Percentiles rank a stretch among this genome's conserved stretches.
Evolutionary conservation across 2,329 filamentous ascomycete genomes (phyloP).

Genomic region (Diaporthe sp.): DNA sequence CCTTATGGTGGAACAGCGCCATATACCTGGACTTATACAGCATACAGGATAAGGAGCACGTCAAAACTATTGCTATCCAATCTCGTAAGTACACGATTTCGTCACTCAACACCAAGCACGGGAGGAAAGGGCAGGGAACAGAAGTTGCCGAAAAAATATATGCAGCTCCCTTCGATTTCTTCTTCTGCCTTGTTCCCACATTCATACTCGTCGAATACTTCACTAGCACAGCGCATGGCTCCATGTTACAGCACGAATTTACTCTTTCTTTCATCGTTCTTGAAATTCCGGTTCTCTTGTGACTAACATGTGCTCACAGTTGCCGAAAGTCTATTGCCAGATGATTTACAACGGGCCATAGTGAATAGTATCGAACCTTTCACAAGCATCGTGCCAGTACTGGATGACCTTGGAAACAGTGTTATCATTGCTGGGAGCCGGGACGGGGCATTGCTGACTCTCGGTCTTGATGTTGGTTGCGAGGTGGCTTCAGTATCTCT

Average conservation of each 20-base stretch:
- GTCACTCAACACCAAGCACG: not conserved
- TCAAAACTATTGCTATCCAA: slow-evolving; percentile 25
- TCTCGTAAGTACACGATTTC: slow-evolving; percentile 30
- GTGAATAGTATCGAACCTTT: slow-evolving; percentile 48
- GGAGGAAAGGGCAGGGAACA: not conserved
- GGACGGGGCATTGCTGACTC: slow-evolving; percentile 64
- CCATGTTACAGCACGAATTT: not conserved
- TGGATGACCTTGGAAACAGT: slow-evolving; percentile 46
- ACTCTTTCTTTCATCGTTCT: not conserved
- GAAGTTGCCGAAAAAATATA: not conserved
- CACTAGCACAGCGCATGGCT: too few relatives aligned
- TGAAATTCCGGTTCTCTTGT: not conserved
- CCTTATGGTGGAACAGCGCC: slow-evolving; percentile 36
- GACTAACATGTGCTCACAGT: slow-evolving; percentile 10
- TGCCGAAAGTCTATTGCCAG: not conserved
- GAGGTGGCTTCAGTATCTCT: slow-evolving; percentile 37
- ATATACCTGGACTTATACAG: slow-evolving; percentile 37
- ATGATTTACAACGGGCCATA: slow-evolving; percentile 3
- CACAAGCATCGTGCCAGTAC: slow-evolving; percentile 59
- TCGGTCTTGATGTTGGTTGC: slow-evolving; percentile 47
- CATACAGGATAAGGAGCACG: slow-evolving; percentile 11
- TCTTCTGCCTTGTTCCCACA: not conserved
- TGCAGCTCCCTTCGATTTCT: too few relatives aligned
- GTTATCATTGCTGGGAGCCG: slow-evolving; percentile 63
- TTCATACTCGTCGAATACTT: not conserved